Percentiles rank a stretch among this genome's conserved stretches.
phyloP scores from a whole-genome alignment of 495 filamentous ascomycete genomes.

The Penicillium manginii region DNA sequence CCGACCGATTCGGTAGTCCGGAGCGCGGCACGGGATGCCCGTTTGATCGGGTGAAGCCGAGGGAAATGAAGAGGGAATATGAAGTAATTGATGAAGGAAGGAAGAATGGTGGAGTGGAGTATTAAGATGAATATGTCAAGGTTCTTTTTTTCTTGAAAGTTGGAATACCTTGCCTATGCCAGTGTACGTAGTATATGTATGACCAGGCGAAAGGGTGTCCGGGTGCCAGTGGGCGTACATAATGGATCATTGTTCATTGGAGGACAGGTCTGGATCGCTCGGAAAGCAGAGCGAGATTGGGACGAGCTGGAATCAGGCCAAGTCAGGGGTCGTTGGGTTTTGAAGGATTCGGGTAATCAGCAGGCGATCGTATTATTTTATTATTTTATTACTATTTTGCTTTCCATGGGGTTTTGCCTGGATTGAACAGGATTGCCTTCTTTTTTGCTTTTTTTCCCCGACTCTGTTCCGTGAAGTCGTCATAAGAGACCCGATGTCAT shows the following conservation, averaged over 20 bases:
- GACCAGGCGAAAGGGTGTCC: too few relatives aligned
- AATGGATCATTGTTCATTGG: neutral
- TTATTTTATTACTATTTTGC: too few relatives aligned
- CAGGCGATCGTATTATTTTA: neutral
- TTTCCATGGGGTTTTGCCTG: neutral
- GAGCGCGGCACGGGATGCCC: constrained; percentile 15
- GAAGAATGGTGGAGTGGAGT: neutral
- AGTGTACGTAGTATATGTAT: too few relatives aligned
- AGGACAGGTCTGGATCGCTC: neutral
- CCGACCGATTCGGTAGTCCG: constrained; percentile 23
- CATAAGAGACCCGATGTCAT: neutral
- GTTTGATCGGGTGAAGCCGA: constrained; percentile 19
- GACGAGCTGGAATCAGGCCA: neutral
- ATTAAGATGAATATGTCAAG: too few relatives aligned
- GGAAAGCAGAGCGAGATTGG: neutral
- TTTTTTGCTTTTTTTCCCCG: neutral
- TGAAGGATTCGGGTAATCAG: neutral
- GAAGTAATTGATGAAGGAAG: neutral
- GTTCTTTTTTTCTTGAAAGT: too few relatives aligned
- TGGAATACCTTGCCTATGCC: too few relatives aligned
- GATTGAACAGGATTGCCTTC: too few relatives aligned
- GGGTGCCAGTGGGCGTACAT: too few relatives aligned
- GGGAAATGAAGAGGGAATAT: neutral
- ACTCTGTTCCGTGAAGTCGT: neutral
- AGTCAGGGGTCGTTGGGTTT: neutral